Evolutionary conservation across 371 early-diverging fungal species (phyloP).

Genomic region (Mucor mucedo): DNA sequence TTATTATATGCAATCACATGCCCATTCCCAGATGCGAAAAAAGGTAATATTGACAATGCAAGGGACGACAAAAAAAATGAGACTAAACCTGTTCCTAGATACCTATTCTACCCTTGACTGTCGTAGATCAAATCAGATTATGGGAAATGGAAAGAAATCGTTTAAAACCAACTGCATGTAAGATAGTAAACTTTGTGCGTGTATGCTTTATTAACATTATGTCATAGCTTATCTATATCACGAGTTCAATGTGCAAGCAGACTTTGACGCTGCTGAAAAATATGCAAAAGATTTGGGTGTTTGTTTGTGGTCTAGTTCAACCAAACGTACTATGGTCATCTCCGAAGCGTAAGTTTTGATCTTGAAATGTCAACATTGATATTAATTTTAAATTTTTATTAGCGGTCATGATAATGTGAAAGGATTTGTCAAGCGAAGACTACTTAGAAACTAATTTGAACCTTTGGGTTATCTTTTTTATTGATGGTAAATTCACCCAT

Average conservation of each 20-base stretch:
- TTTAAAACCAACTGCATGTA: slow-evolving; percentile 62
- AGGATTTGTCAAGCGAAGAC: slow-evolving; percentile 56
- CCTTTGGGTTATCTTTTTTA: not conserved
- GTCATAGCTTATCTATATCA: slow-evolving; percentile 76
- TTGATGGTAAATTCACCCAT: not conserved
- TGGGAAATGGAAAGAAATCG: slow-evolving; percentile 98
- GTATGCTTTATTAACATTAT: not conserved
- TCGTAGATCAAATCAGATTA: slow-evolving; percentile 95
- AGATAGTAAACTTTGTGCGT: slow-evolving; percentile 5
- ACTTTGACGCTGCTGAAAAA: slow-evolving; percentile 76
- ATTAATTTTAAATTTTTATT: slow-evolving; percentile 8
- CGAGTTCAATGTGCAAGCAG: slow-evolving; percentile 77
- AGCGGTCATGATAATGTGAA: slow-evolving; percentile 65
- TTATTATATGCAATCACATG: slow-evolving; percentile 85
- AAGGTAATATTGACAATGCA: slow-evolving; percentile 37
- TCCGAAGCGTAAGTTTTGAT: slow-evolving; percentile 53
- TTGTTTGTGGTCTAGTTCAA: slow-evolving; percentile 75
- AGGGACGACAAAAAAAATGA: not conserved
- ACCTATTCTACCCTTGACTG: slow-evolving; percentile 90
- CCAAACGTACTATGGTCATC: slow-evolving; percentile 69
- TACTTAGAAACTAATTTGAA: slow-evolving; percentile 16
- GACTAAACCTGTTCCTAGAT: slow-evolving; percentile 30
- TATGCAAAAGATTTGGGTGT: slow-evolving; percentile 83
- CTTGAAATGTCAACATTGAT: not conserved
- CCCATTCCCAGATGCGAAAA: slow-evolving; percentile 92